Percentiles rank a stretch among this genome's conserved stretches.
Evolutionary conservation across 2,329 filamentous ascomycete genomes (phyloP).

Genomic region (Teratosphaeria gauchensis): DNA sequence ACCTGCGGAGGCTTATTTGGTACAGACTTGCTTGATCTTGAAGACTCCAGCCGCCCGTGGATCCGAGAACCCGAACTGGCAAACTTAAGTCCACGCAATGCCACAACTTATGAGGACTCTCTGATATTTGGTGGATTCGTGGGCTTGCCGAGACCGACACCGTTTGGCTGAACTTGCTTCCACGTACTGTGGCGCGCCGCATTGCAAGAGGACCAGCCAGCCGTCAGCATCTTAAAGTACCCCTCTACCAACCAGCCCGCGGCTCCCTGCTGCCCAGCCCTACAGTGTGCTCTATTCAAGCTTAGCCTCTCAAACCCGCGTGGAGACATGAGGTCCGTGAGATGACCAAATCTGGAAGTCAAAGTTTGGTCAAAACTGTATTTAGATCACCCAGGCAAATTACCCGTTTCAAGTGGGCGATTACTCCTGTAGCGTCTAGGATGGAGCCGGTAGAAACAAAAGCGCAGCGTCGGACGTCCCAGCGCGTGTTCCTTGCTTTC

Average conservation of each 20-base stretch:
- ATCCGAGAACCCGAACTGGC: too few relatives aligned
- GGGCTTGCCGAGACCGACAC: neutral
- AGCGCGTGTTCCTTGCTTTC: neutral
- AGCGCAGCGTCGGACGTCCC: neutral
- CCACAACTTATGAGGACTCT: too few relatives aligned
- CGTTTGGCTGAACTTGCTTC: neutral
- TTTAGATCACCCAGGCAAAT: conserved; percentile 4
- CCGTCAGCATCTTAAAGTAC: neutral
- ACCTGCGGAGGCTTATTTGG: neutral
- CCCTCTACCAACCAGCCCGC: neutral
- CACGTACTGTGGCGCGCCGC: neutral
- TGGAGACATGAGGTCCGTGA: neutral
- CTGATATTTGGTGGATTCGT: neutral
- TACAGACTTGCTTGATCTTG: too few relatives aligned
- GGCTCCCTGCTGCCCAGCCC: neutral
- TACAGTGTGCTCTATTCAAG: neutral
- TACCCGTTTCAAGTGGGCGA: conserved; percentile 5
- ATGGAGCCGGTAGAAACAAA: conserved; percentile 2
- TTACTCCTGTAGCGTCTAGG: neutral
- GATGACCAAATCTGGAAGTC: neutral
- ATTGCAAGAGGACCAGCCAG: neutral
- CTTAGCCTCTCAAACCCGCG: neutral
- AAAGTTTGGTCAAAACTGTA: neutral
- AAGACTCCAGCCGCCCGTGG: too few relatives aligned
- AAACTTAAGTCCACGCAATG: too few relatives aligned